phyloP scores from a whole-genome alignment of 2,329 filamentous ascomycete species.

The Phialemonium atrogriseum region DNA sequence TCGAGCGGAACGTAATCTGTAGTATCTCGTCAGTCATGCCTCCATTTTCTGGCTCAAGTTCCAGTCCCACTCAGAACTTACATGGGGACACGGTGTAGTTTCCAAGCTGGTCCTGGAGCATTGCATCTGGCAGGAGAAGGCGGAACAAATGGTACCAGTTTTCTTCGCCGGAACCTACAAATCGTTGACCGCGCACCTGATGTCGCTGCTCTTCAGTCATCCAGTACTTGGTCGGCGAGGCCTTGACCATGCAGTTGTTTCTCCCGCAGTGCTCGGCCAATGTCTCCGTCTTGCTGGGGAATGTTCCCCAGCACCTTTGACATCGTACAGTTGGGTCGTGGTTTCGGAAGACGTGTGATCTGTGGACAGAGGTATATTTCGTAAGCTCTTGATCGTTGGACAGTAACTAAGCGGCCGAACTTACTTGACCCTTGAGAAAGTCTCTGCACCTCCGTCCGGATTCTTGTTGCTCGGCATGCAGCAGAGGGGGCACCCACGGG shows the following conservation, averaged over 20 bases:
- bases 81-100: not conserved
- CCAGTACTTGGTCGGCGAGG: not conserved
- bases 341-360: conserved; percentile 1
- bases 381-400: not conserved
- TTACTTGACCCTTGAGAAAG: conserved; percentile 1
- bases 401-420: not conserved
- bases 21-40: too few relatives aligned
- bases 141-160: not conserved
- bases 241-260: not conserved
- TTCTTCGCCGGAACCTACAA: not conserved
- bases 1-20: too few relatives aligned
- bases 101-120: not conserved
- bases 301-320: not conserved
- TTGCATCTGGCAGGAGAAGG: not conserved
- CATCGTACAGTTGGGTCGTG: not conserved
- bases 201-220: not conserved
- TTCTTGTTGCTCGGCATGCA: conserved; percentile 1
- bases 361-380: not conserved
- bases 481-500: not conserved
- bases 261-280: not conserved
- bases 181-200: not conserved
- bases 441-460: not conserved
- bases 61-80: too few relatives aligned
- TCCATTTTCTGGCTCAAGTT: too few relatives aligned
- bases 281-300: not conserved